Evolutionary conservation across 2,329 filamentous ascomycete genomes (phyloP), one percentile per base, ranked within the genome.

Genomic region (Colletotrichum limetticola): DNA sequence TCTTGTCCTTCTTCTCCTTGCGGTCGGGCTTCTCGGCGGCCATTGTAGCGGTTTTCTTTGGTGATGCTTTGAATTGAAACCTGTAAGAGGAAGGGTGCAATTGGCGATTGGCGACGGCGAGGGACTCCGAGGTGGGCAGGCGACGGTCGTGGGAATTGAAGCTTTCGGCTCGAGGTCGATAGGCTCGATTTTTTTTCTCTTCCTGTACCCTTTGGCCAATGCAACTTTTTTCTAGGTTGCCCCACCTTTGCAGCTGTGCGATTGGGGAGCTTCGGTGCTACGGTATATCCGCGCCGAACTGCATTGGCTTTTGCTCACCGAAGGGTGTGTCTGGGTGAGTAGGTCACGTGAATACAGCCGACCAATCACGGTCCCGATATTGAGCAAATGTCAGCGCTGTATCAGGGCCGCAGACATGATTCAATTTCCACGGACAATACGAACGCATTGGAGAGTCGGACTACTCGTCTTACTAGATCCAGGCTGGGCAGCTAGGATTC

Each of bases 11-110:
- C 77, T 76, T 80, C 78, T 81, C 82, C 83, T 86, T 87, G 81
- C 86, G 86, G 66, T 86, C 84, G 76, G 83, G 83, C 79, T 85
- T 83, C 79, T 86, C 85, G 79, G 85, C 81, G 79, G 85, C 85
- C 85, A 87, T 87, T 79, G 78, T 76, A 77, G 74, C 79, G 76
- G 66, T 70, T 28, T 28, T 28, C 6, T 26, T 26, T 28, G 28
- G 28, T 28, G 12, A 19, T 2, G 5, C 19, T 42, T 1, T 42
- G 4, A 22, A 1, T 24, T 61, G 22, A 16, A 49, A 4, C 4
- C 32, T 35, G 6, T 28, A 24, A 16, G 9, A 5, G 11, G 22
- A 11, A 16, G 35, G 37, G 19, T 26, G 8, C 42, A 19, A 46
- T 22, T 49, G 42, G 30, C 24, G 35, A 19, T 53, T 55, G 59